Base-by-base conservation (phyloP, 2,329 filamentous ascomycete species). In the Ophiostoma ulmi region DNA sequence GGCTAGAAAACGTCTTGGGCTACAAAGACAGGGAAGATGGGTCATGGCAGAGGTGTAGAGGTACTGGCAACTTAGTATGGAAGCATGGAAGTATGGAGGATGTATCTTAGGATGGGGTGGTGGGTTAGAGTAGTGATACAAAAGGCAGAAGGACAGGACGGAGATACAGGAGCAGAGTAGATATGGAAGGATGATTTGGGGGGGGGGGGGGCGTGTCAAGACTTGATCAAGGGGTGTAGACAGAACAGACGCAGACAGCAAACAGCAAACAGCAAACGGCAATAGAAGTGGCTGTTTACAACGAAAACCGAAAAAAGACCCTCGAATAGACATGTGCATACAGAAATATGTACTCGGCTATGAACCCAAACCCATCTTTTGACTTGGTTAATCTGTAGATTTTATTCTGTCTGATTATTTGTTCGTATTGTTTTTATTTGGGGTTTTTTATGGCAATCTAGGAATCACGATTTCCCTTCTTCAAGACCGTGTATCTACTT, bases 1-100 rank as follows among this genome's bases (percentile, higher is more conserved):
- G 58, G 22, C 52, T 26, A 63, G 26, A 52, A 17, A 65, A 38
- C 55, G 55, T 61, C 22, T 61, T 61, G 55, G 26, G 10, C 35
- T 20, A 14, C 52, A 26, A 58, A 13, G 61, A 65, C 61, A 65
- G 61, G 61, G 58, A 63, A 63, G 58, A 63, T 61, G 55, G 55
- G 55, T 35, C 55, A 63, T 63, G 22, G 58, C 11, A 20, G 26
- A 26, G 52, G 52, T 22, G 31, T 10, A 63, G 58, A 63, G 22
- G 55, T 31, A 61, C 55, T 63, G 10, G 26, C 26, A 58, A n/a
- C n/a, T 14, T 3, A 22, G 61, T n/a, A 65, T 3, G 35, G 61
- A 64, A 5, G 22, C 35, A 61, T 8, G 14, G 41, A 22, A 14
- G 55, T 61, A 35, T 55, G 48, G 48, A 55, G 10, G n/a, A 55